phyloP scores from a whole-genome alignment of 306 rosid species.

The Lathyrus oleraceus region DNA sequence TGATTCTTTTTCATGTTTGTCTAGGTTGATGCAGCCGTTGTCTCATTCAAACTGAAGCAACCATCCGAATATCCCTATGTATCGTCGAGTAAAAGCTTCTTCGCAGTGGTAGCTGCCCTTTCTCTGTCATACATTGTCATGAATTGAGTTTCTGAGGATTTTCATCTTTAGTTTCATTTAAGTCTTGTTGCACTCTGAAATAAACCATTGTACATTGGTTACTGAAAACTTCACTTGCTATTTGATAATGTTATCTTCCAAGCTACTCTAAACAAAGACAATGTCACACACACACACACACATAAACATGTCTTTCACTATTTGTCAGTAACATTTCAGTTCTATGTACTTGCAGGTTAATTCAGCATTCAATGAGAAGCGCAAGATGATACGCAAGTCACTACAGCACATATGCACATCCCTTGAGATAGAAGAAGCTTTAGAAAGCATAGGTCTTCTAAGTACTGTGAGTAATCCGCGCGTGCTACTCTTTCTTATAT shows the following conservation, averaged over 20 bases:
- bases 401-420: constrained; percentile 80
- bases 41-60: constrained; percentile 75
- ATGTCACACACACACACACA: background rate
- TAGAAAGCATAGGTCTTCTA: constrained; percentile 60
- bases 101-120: constrained; percentile 62
- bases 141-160: background rate
- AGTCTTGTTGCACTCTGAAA: constrained; percentile 15
- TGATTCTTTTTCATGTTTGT: constrained; percentile 36
- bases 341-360: constrained; percentile 52
- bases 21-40: constrained; percentile 94
- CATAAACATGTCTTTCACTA: background rate
- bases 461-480: constrained; percentile 56
- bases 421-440: constrained; percentile 67
- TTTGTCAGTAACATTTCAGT: constrained; percentile 23
- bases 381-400: constrained; percentile 84
- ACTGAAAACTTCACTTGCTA: background rate
- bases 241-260: constrained; percentile 2
- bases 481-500: background rate
- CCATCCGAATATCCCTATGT: constrained; percentile 63
- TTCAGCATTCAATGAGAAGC: constrained; percentile 90
- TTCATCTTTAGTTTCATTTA: constrained; percentile 28
- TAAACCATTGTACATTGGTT: constrained; percentile 5
- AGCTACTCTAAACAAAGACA: constrained; percentile 22
- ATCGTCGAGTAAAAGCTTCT: constrained; percentile 82
- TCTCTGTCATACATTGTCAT: constrained; percentile 20